Conservation (phyloP, 169 alveolate genomes). For the Plasmodium knowlesi region DNA sequence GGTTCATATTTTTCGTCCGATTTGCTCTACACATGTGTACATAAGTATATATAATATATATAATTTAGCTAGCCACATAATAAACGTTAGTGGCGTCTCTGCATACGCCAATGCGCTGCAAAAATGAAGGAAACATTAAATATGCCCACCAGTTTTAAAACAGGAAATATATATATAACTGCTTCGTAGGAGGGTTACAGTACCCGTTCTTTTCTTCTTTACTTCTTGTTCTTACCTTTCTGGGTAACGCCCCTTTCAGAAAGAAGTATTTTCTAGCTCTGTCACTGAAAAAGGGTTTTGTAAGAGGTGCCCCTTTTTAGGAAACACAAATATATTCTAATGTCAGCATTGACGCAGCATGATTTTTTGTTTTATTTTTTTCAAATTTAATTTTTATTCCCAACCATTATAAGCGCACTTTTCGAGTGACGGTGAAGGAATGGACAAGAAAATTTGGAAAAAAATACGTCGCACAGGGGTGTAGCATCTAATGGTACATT, state of each 20-base stretch:
- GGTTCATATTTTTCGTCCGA: too few relatives aligned
- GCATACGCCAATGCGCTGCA: too few relatives aligned
- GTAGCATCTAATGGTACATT: neutral
- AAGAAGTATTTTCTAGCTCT: neutral
- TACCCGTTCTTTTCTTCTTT: too few relatives aligned
- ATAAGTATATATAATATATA: too few relatives aligned
- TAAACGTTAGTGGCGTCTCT: too few relatives aligned
- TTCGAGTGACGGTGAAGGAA: neutral
- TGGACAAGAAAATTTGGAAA: neutral
- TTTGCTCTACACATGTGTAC: too few relatives aligned
- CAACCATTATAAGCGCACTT: neutral
- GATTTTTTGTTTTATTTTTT: neutral
- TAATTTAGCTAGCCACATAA: too few relatives aligned
- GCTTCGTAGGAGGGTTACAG: too few relatives aligned
- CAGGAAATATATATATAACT: too few relatives aligned
- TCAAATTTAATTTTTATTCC: neutral
- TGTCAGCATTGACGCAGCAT: neutral
- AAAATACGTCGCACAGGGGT: neutral
- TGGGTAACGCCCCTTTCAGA: neutral
- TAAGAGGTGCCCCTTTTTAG: neutral
- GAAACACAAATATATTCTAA: neutral
- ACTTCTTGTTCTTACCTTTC: neutral
- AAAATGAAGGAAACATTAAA: too few relatives aligned
- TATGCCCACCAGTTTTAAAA: too few relatives aligned
- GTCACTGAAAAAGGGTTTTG: neutral